Evolutionary conservation across 495 filamentous ascomycete genomes (phyloP), one percentile per base, ranked within the genome.

Genomic region (Aspergillus bridgeri): DNA sequence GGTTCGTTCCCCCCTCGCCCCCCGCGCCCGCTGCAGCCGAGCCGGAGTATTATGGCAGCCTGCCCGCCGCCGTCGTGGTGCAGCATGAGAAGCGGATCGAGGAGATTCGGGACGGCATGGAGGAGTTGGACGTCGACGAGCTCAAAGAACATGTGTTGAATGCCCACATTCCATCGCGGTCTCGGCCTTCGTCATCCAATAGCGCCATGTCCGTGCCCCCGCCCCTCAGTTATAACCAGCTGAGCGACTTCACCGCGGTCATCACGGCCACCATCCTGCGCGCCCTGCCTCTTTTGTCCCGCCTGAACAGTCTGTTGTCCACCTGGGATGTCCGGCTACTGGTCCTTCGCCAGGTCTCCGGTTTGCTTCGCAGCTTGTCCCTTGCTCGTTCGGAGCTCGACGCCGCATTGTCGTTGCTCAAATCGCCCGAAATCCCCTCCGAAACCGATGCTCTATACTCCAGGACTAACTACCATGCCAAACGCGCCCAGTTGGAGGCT

Each of bases 211-310:
- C 82, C 69, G 66, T 75, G 68, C 84, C 78, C 56, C 79, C 82
- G 57, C 74, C 77, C 47, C 81, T 81, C 72, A 68, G 74, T 68
- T 69, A 83, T 79, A 67, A 79, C 48, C 72, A 81, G 60, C 60
- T 97, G 70, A 91, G 92, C 61, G 92, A 95, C 67, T 85, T 96
- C 67, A 92, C 92, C 3, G 86, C 93, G 24, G 78, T 97, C 38
- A 81, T 98, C 44, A 97, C 94, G 22, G 89, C 90, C 21, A 96
- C 90, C 18, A 88, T 92, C 5, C 66, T 98, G 17, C 89, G 92
- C 59, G 84, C 92, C 9, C 79, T 98, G 22, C 94, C 95, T 2
- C 85, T 88, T 45, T 71, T 96, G n/a, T 87, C 87, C 27, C 82
- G 81, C 27, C 71, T 98, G 42, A 84, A 80, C 25, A 78, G 80